These are phyloP conservation scores for Fusarium torreyae DNA, from an alignment of 2,329 filamentous ascomycete genomes.

Conservation along the genomic window DNA sequence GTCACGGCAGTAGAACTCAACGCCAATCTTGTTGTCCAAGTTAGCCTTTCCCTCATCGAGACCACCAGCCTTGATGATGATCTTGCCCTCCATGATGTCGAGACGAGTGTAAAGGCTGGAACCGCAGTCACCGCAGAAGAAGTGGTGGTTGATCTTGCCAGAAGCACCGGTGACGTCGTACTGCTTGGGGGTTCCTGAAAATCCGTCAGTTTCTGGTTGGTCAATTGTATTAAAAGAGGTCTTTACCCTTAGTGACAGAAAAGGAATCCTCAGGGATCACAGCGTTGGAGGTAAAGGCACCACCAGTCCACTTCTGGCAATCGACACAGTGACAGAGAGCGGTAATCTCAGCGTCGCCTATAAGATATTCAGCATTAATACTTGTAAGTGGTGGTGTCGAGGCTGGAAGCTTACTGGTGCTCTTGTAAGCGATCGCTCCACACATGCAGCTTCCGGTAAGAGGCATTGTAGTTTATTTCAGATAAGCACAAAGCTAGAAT, in stretches of 20 bases:
- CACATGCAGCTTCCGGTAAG: constrained; percentile 57
- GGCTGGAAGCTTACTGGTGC: constrained; percentile 48
- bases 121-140: constrained; percentile 68
- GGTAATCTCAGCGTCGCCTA: constrained; percentile 59
- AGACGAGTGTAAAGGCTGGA: constrained; percentile 66
- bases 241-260: constrained; percentile 63
- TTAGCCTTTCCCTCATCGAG: constrained; percentile 64
- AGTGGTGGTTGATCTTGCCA: constrained; percentile 70
- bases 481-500: constrained; percentile 21
- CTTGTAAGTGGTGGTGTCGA: background rate
- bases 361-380: background rate
- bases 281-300: constrained; percentile 69
- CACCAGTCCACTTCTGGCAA: constrained; percentile 70
- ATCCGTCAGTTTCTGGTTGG: background rate
- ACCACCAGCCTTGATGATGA: constrained; percentile 66
- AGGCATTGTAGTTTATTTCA: constrained; percentile 31
- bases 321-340: constrained; percentile 69
- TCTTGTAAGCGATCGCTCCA: constrained; percentile 55
- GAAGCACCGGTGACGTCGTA: constrained; percentile 64
- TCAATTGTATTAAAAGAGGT: no score
- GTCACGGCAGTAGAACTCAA: constrained; percentile 69
- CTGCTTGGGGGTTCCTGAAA: constrained; percentile 60
- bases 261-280: constrained; percentile 64
- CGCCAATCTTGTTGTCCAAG: constrained; percentile 59
- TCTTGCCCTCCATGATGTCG: constrained; percentile 66